A percentile compares a stretch with the other conserved stretches of the same genome.
Conservation (phyloP, 129 eudicot species). For the Chrysanthemum makinoi region DNA sequence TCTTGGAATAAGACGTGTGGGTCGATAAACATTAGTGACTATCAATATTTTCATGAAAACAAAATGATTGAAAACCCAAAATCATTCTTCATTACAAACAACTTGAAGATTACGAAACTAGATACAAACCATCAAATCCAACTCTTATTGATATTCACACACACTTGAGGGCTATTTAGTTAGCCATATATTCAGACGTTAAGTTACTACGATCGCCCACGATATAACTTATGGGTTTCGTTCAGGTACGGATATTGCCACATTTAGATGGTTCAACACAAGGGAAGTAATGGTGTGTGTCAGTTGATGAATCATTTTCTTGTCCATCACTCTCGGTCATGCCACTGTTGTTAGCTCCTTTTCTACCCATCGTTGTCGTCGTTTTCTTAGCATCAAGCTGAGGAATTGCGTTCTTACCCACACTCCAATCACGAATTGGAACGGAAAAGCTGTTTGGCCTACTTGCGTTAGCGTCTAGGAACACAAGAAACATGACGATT, state of each 20-base stretch:
- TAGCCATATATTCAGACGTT: not conserved
- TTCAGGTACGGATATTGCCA: slow-evolving; percentile 1
- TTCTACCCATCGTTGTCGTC: not conserved
- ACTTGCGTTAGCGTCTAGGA: slow-evolving; percentile 15
- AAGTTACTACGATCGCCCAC: not conserved
- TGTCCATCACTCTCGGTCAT: slow-evolving; percentile 10
- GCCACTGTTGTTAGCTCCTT: not conserved
- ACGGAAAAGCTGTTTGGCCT: slow-evolving; percentile 1
- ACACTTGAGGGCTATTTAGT: not conserved
- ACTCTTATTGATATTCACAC: not conserved
- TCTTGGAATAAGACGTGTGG: no score
- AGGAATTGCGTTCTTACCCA: not conserved
- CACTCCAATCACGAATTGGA: not conserved
- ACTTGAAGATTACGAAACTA: not conserved
- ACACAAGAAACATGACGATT: slow-evolving; percentile 5
- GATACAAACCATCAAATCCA: not conserved
- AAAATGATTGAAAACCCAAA: not conserved
- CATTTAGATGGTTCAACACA: slow-evolving; percentile 27
- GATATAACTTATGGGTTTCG: not conserved
- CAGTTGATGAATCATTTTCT: slow-evolving; percentile 13
- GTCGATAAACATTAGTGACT: no score
- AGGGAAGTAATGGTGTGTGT: slow-evolving; percentile 28
- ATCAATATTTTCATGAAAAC: no score
- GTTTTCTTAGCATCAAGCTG: slow-evolving; percentile 10
- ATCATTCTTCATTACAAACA: slow-evolving; percentile 1